These are phyloP conservation scores for Epichloe festucae DNA, from an alignment of 2,329 filamentous ascomycete species.

Conservation along the genomic window DNA sequence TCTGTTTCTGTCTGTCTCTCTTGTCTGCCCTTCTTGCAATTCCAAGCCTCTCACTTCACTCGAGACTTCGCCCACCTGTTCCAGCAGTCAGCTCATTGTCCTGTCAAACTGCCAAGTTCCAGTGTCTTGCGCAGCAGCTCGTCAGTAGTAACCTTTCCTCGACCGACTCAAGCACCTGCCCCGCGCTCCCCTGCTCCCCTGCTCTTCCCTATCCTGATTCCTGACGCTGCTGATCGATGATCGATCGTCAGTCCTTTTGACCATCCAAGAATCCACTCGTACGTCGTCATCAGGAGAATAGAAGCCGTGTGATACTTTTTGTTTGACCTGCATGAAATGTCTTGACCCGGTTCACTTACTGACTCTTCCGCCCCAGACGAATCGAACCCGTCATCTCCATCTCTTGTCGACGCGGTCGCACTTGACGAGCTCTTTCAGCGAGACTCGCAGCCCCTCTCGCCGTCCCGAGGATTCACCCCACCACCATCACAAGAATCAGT, in stretches of 20 bases:
- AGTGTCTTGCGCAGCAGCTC: neutral
- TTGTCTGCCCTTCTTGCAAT: neutral
- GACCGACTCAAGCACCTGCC: neutral
- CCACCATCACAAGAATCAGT: neutral
- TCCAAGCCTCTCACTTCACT: neutral
- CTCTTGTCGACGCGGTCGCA: neutral
- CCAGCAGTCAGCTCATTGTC: neutral
- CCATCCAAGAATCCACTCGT: neutral
- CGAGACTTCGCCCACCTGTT: neutral
- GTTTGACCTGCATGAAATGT: neutral
- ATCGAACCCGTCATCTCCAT: neutral
- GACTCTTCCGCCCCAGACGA: neutral
- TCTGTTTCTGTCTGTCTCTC: neutral
- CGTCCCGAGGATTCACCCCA: neutral
- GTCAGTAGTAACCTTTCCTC: neutral
- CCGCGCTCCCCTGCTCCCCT: neutral
- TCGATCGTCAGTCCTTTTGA: neutral
- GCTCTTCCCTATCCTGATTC: neutral
- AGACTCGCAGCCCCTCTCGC: neutral
- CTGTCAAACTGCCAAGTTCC: neutral
- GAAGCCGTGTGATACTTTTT: neutral
- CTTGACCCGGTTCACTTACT: neutral
- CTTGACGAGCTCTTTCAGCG: neutral
- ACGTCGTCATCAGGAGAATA: neutral
- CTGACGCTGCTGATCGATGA: neutral